These are phyloP conservation scores for Raffaelea ambrosiae DNA, from an alignment of 2,329 filamentous ascomycete genomes.

Conservation along the genomic window DNA sequence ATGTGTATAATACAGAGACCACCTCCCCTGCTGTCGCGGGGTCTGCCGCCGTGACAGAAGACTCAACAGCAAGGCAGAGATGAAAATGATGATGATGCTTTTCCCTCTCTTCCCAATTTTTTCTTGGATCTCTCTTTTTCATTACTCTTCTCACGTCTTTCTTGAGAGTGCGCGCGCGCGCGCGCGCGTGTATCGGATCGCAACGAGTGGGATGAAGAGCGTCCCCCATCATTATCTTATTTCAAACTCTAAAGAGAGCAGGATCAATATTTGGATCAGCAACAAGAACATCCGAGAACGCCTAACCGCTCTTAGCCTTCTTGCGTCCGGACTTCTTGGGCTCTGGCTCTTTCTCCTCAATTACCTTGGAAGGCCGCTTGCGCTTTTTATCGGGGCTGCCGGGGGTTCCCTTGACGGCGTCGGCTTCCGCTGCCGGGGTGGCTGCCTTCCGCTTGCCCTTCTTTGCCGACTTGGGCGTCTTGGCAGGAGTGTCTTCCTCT, in stretches of 20 bases:
- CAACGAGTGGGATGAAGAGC: neutral
- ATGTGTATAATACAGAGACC: too few relatives aligned
- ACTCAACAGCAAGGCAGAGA: neutral
- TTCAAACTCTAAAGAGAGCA: conserved; percentile 19
- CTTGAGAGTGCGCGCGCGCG: neutral
- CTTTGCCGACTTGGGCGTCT: conserved; percentile 50
- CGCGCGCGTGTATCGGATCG: neutral
- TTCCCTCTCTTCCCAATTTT: neutral
- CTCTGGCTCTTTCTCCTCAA: conserved; percentile 44
- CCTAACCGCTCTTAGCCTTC: conserved; percentile 40
- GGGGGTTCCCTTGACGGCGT: conserved; percentile 29
- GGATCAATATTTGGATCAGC: conserved; percentile 21
- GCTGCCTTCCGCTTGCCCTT: conserved; percentile 47
- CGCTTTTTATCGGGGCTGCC: conserved; percentile 57
- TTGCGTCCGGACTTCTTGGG: conserved; percentile 52
- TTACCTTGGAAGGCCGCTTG: conserved; percentile 49
- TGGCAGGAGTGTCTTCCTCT: conserved; percentile 35
- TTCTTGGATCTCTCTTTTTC: neutral
- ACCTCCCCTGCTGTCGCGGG: too few relatives aligned
- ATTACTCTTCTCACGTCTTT: neutral
- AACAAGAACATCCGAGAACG: conserved; percentile 16
- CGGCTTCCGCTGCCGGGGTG: conserved; percentile 35
- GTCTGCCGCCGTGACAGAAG: neutral
- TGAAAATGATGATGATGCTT: neutral
- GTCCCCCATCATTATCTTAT: conserved; percentile 15